Conservation (phyloP, 257 asterid genomes). For the Haberlea rhodopensis region DNA sequence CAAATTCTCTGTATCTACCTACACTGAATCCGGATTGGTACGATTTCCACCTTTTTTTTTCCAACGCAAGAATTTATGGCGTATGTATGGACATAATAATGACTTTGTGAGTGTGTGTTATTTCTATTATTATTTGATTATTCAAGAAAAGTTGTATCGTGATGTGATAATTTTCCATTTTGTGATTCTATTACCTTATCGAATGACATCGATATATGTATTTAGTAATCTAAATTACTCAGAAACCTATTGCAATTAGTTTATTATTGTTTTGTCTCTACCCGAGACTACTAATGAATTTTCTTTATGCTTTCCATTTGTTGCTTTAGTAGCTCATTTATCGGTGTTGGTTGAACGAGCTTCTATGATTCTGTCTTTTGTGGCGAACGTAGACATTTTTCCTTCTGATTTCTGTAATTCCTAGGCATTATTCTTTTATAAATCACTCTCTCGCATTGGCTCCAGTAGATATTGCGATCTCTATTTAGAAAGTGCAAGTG, state of each 20-base stretch:
- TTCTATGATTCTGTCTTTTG: not conserved
- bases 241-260: not conserved
- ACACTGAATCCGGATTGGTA: conserved; percentile 87
- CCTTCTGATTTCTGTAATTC: not conserved
- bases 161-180: not conserved
- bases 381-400: too few relatives aligned
- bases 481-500: not conserved
- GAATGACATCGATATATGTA: not conserved
- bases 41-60: conserved; percentile 3
- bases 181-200: not conserved
- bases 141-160: not conserved
- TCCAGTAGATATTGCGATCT: not conserved
- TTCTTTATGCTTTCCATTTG: not conserved
- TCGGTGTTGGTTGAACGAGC: conserved; percentile 2
- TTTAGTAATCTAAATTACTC: not conserved
- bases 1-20: conserved; percentile 73
- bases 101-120: not conserved
- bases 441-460: not conserved
- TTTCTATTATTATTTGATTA: not conserved
- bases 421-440: not conserved
- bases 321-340: conserved; percentile 10
- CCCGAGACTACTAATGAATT: not conserved
- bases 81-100: not conserved
- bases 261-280: not conserved
- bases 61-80: not conserved